Evolutionary conservation across 2,329 filamentous ascomycete species (phyloP).

Genomic region (Parafenestella ontariensis): DNA sequence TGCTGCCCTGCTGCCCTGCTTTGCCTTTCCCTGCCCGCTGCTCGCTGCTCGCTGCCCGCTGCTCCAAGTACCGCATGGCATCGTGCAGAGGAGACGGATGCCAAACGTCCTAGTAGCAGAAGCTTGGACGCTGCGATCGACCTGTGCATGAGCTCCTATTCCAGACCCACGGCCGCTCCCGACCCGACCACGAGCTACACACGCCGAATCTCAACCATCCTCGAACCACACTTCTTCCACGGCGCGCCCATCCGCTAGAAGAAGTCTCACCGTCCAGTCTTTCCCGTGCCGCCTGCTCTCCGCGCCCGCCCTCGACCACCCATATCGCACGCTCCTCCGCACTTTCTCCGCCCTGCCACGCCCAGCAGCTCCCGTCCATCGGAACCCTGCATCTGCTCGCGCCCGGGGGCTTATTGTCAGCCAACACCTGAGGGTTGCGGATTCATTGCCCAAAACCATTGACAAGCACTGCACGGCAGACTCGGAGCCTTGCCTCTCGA

Average conservation of each 20-base stretch:
- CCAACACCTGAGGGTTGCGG: too few relatives aligned
- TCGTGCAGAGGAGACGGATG: background rate
- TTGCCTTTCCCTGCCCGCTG: background rate
- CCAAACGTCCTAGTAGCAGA: constrained; percentile 3
- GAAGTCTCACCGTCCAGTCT: background rate
- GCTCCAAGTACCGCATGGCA: too few relatives aligned
- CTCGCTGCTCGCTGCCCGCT: background rate
- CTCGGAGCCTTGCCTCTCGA: background rate
- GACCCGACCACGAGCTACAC: constrained; percentile 16
- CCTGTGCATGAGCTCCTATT: constrained; percentile 19
- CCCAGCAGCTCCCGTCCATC: constrained; percentile 5
- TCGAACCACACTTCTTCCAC: constrained; percentile 12
- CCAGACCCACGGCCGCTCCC: constrained; percentile 18
- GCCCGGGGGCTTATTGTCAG: constrained; percentile 6
- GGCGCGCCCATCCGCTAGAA: constrained; percentile 23
- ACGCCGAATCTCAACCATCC: constrained; percentile 12
- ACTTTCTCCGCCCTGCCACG: constrained; percentile 11
- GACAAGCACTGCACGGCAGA: background rate
- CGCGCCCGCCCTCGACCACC: constrained; percentile 16
- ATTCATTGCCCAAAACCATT: background rate
- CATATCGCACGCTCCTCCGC: constrained; percentile 23
- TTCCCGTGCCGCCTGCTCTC: constrained; percentile 4
- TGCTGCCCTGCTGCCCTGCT: constrained; percentile 1
- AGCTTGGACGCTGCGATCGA: constrained; percentile 14
- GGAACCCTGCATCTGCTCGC: constrained; percentile 15